phyloP scores from a whole-genome alignment of 768 basidiomycete genomes.

The Pulveroboletus sp. region DNA sequence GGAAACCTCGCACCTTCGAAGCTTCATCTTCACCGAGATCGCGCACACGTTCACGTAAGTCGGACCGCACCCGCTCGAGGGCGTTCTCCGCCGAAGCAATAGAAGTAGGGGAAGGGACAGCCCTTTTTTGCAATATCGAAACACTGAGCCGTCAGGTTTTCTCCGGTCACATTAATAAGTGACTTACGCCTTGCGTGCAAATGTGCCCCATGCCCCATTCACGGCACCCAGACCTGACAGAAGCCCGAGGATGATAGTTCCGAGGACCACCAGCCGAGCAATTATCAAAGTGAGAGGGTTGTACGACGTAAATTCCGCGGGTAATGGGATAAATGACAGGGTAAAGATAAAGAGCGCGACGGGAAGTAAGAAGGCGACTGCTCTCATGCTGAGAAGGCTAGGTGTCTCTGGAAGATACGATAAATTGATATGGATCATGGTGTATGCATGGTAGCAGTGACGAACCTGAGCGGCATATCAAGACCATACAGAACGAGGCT shows the following conservation, averaged over 20 bases:
- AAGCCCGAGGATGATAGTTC: constrained; percentile 72
- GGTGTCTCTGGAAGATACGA: constrained; percentile 19
- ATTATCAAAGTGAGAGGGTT: constrained; percentile 46
- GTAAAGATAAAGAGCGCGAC: constrained; percentile 52
- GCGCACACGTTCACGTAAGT: constrained; percentile 39
- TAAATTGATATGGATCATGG: not conserved
- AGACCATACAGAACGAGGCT: constrained; percentile 53
- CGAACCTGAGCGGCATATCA: constrained; percentile 40
- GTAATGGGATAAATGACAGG: constrained; percentile 67
- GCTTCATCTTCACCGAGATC: constrained; percentile 23
- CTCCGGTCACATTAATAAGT: constrained; percentile 11
- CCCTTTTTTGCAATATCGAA: constrained; percentile 13
- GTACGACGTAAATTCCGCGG: constrained; percentile 39
- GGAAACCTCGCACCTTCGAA: constrained; percentile 22
- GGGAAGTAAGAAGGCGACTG: constrained; percentile 36
- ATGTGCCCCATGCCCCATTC: constrained; percentile 52
- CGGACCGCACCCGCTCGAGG: constrained; percentile 53
- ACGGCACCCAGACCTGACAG: constrained; percentile 79
- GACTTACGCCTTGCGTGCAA: constrained; percentile 24
- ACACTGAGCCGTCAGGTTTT: constrained; percentile 3
- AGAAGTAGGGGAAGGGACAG: constrained; percentile 23
- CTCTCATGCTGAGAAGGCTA: constrained; percentile 18
- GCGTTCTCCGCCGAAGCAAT: constrained; percentile 54
- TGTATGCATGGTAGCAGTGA: not conserved
- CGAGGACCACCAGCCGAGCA: constrained; percentile 67